These are phyloP conservation scores for Liriodendron chinense DNA, from an alignment of 164 flowering plant species.

Conservation along the genomic window DNA sequence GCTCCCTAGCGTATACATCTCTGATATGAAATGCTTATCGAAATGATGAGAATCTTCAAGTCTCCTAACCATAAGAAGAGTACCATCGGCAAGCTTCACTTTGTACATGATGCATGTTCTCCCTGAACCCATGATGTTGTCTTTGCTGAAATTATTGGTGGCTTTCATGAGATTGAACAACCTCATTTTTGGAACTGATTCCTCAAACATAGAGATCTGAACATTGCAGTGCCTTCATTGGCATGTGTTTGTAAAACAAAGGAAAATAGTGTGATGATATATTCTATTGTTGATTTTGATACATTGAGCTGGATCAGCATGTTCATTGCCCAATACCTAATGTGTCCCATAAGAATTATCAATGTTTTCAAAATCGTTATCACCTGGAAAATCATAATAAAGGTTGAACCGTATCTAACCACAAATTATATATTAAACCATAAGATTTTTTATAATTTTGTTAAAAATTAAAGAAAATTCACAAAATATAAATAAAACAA, in stretches of 20 bases:
- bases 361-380: too few species aligned
- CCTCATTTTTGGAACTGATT: slow-evolving; percentile 17
- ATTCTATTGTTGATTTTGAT: too few species aligned
- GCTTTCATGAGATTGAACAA: slow-evolving; percentile 25
- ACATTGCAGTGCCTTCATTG: background rate
- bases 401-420: too few species aligned
- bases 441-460: too few species aligned
- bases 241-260: background rate
- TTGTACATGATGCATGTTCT: slow-evolving; percentile 24
- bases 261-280: too few species aligned
- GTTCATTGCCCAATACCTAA: too few species aligned
- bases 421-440: too few species aligned
- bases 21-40: slow-evolving; percentile 22
- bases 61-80: slow-evolving; percentile 18
- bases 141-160: slow-evolving; percentile 21
- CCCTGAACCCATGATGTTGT: slow-evolving; percentile 21
- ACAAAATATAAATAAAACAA: too few species aligned
- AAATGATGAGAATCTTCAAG: slow-evolving; percentile 20
- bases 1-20: slow-evolving; percentile 21
- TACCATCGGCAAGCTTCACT: slow-evolving; percentile 21
- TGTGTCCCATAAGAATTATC: too few species aligned
- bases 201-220: slow-evolving; percentile 50
- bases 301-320: too few species aligned
- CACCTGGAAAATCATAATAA: too few species aligned
- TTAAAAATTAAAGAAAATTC: too few species aligned